Conservation (phyloP, 192 early-diverging fungal species). For the Dissophora ornata region DNA sequence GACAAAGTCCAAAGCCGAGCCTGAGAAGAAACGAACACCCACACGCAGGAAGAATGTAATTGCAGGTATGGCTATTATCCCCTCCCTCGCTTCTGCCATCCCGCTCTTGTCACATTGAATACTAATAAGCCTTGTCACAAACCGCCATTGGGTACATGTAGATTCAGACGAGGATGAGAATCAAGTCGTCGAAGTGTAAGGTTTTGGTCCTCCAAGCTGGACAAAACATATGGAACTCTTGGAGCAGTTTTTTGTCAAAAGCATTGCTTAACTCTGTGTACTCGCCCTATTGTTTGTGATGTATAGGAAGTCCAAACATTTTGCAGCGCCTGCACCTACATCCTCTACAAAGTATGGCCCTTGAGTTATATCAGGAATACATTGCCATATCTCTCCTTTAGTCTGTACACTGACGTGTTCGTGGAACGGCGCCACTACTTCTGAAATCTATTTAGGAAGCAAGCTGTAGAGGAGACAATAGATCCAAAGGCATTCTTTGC, state of each 20-base stretch:
- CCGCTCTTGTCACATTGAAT: background rate
- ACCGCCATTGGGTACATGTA: no score
- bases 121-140: background rate
- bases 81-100: background rate
- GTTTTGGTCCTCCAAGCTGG: no score
- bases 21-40: conserved; percentile 25
- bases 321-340: conserved; percentile 5
- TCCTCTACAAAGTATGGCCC: conserved; percentile 20
- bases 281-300: background rate
- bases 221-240: no score
- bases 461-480: conserved; percentile 11
- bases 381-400: no score
- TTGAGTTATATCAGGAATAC: no score
- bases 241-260: no score
- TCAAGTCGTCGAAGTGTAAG: conserved; percentile 26
- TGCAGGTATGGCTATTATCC: conserved; percentile 15
- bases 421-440: no score
- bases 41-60: conserved; percentile 35
- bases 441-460: conserved; percentile 7
- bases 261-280: no score
- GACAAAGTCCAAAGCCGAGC: conserved; percentile 11
- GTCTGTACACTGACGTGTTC: no score
- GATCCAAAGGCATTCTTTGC: conserved; percentile 52
- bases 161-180: conserved; percentile 45
- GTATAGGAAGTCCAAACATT: conserved; percentile 41